A percentile compares a stretch with the other conserved stretches of the same genome.
Evolutionary conservation across 805 yeast genomes (phyloP).

Genomic region (Brettanomyces sp.): DNA sequence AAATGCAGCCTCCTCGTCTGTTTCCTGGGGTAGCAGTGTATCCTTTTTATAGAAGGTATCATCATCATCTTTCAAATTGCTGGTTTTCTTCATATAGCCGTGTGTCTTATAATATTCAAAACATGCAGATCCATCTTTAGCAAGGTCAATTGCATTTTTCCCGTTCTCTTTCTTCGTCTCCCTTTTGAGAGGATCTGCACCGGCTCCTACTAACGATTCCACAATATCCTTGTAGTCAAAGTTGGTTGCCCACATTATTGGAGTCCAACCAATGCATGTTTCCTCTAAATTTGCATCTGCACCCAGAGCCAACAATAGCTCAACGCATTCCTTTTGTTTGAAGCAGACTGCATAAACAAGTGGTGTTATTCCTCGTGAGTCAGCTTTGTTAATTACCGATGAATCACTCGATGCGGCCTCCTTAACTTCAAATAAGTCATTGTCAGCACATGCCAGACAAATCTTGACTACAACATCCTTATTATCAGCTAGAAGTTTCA

Average conservation of each 20-base stretch:
- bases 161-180: constrained; percentile 24
- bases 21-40: constrained; percentile 7
- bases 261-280: constrained; percentile 44
- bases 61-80: constrained; percentile 1
- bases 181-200: constrained; percentile 50
- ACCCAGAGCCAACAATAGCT: constrained; percentile 32
- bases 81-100: constrained; percentile 25
- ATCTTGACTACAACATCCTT: constrained; percentile 22
- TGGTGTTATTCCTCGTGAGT: constrained; percentile 35
- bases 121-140: constrained; percentile 47
- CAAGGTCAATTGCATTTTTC: constrained; percentile 41
- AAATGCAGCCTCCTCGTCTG: constrained; percentile 13
- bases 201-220: constrained; percentile 46
- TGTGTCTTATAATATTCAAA: constrained; percentile 51
- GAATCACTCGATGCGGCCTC: constrained; percentile 16
- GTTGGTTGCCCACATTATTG: constrained; percentile 82
- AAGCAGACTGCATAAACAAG: constrained; percentile 49
- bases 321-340: constrained; percentile 38
- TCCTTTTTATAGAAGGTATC: constrained; percentile 12
- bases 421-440: constrained; percentile 23
- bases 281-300: constrained; percentile 46
- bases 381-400: constrained; percentile 19
- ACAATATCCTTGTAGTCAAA: constrained; percentile 48
- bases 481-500: constrained; percentile 20
- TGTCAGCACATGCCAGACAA: constrained; percentile 30